These are phyloP conservation scores for Pezicula carpinea DNA, from an alignment of 2,329 filamentous ascomycete species.

Conservation along the genomic window DNA sequence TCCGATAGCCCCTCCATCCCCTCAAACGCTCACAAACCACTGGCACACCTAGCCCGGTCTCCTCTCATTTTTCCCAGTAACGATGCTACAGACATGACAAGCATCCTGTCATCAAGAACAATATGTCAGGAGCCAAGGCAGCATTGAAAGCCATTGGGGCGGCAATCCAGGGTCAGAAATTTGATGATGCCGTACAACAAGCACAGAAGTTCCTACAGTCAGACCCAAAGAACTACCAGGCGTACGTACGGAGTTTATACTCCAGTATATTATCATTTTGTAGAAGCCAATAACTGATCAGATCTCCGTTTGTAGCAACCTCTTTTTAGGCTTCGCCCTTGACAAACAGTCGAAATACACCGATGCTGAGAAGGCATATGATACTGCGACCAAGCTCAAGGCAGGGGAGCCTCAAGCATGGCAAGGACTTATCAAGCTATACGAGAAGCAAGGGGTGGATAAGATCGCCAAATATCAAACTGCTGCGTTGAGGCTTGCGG, in stretches of 20 bases:
- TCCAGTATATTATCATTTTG: background rate
- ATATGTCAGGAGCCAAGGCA: constrained; percentile 50
- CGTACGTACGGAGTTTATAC: constrained; percentile 42
- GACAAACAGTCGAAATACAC: constrained; percentile 70
- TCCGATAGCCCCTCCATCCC: background rate
- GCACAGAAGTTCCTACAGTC: constrained; percentile 64
- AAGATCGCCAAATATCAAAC: constrained; percentile 71
- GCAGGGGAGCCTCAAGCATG: constrained; percentile 77
- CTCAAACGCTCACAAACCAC: background rate
- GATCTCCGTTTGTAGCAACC: constrained; percentile 45
- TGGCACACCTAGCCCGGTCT: background rate
- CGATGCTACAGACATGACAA: background rate
- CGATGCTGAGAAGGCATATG: constrained; percentile 74
- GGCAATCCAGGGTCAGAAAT: constrained; percentile 73
- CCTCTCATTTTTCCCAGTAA: background rate
- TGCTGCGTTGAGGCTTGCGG: constrained; percentile 68
- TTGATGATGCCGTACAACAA: constrained; percentile 67
- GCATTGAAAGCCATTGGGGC: constrained; percentile 78
- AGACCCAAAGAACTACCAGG: constrained; percentile 79
- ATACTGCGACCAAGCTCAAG: constrained; percentile 65
- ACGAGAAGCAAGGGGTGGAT: constrained; percentile 67
- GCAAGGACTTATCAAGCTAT: constrained; percentile 84
- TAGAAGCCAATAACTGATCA: background rate
- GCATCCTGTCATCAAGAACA: background rate
- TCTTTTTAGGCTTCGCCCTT: constrained; percentile 83